Evolutionary conservation across 345 rosid genomes (phyloP), one percentile per base, ranked within the genome.

Genomic region (Populus euphratica): DNA sequence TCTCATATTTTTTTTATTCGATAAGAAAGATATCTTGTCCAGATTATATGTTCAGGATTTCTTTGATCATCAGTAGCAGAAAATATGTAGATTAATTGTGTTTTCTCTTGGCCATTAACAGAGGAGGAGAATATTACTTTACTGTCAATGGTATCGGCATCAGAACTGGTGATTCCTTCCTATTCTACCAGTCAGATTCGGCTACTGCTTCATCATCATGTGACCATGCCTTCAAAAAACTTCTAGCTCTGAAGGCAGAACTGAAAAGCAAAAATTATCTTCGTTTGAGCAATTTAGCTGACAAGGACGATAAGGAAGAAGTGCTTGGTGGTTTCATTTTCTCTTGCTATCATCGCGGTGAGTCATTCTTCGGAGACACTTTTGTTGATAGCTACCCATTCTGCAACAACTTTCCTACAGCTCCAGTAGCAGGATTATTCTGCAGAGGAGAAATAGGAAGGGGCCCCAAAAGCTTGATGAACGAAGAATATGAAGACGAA

Each of bases 241-340:
- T 83, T 16, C 61, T 25, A 56, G 8, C 14, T 47, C 74, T 83
- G 39, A 77, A 70, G 69, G 33, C 47, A 31, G 73, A 78, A 56
- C 5, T 70, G 16, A 69, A 38, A 18, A 27, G 35, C 64, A 62
- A 52, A 14, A 62, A 21, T 25, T 2, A 10, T 64, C 14, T 21
- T 13, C 47, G 16, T 67, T 7, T 16, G 38, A 54, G 13, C 36
- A 18, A 33, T 8, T 43, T 35, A 16, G 31, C 44, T 5, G 35
- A 17, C 16, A 25, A 9, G 5, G 70, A 17, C 43, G 44, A 61
- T 8, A 63, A 65, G 31, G 70, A 66, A 14, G 77, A 74, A 38
- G 85, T 86, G 25, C 71, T 84, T 25, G 87, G 87, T 78, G 85
- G 87, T 16, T 65, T 86, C 17, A 79, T 84, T 29, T 82, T 86